phyloP scores from a whole-genome alignment of 2,329 filamentous ascomycete genomes.

The Ceratocystis smalleyi region DNA sequence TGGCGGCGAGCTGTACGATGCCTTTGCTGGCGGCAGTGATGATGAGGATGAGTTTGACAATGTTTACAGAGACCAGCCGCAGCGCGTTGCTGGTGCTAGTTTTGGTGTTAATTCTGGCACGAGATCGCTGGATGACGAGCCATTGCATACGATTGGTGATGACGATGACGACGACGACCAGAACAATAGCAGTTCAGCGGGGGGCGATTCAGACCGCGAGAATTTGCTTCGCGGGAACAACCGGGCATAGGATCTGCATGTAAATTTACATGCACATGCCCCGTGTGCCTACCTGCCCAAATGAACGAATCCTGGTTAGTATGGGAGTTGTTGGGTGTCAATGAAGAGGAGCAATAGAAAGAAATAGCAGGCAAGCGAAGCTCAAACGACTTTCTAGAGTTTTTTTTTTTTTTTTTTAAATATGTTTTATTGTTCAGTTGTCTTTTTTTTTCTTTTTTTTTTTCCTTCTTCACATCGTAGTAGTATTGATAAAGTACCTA shows the following conservation, averaged over 20 bases:
- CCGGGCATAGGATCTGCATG: neutral
- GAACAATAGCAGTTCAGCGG: conserved; percentile 30
- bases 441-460: neutral
- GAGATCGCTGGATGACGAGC: conserved; percentile 7
- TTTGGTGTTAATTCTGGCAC: neutral
- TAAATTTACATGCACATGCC: neutral
- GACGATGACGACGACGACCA: conserved; percentile 23
- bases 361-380: neutral
- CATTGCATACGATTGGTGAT: conserved; percentile 18
- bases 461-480: neutral
- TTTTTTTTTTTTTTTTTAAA: too few species aligned
- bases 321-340: neutral
- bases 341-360: neutral
- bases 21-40: conserved; percentile 73
- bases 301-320: neutral
- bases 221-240: conserved; percentile 17
- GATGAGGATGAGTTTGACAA: conserved; percentile 40
- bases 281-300: neutral
- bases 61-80: conserved; percentile 27
- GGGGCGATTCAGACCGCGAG: conserved; percentile 24
- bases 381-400: neutral
- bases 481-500: neutral
- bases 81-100: neutral
- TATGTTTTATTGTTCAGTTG: neutral
- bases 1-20: conserved; percentile 89